Evolutionary conservation across 306 rosid species (phyloP), one percentile per base, ranked within the genome.

Genomic region (Benincasa hispida): DNA sequence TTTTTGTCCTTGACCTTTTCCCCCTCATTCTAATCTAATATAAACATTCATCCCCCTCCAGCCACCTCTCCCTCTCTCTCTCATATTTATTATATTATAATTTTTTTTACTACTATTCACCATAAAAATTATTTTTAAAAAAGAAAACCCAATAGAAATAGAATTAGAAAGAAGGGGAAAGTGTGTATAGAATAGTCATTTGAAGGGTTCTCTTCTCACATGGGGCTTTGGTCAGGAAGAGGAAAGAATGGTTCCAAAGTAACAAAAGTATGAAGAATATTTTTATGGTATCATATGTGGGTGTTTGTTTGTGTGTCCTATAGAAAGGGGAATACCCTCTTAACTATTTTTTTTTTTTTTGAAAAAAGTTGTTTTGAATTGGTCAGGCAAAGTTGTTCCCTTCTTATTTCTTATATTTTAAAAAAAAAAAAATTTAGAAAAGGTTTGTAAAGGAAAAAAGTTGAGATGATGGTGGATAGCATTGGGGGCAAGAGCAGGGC

Each of bases 1-100:
- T 65, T 75, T 87, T 87, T 84, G 82, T 86, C 80, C 78, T 65
- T 86, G 84, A 87, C 91, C 81, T 85, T 81, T 83, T 68, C 81
- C 78, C 77, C 81, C 78, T 32, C 81, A 85, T 80, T 84, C 84
- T 83, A 60, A 42, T 62, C 8, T 15, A 51, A 53, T 27, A 24
- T 5, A 32, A 12, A 21, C 77, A n/a, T 41, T 32, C 69, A 32
- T 30, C 69, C 39, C 37, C 75, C 67, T 41, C 10, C 5, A 32
- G 5, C 35, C 35, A 32, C 51, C 83, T 75, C 86, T 77, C 83
- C 77, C 83, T 57, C 81, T 76, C 73, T 81, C 14, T 81, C 45
- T 19, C n/a, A 17, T 39, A 76, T 34, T 30, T 27, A 41, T 67
- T 41, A 3, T 35, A 35, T 65, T 14, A 48, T 48, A 17, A 42